phyloP scores from a whole-genome alignment of 2,329 filamentous ascomycete species.

The Aspergillus viridinutans region DNA sequence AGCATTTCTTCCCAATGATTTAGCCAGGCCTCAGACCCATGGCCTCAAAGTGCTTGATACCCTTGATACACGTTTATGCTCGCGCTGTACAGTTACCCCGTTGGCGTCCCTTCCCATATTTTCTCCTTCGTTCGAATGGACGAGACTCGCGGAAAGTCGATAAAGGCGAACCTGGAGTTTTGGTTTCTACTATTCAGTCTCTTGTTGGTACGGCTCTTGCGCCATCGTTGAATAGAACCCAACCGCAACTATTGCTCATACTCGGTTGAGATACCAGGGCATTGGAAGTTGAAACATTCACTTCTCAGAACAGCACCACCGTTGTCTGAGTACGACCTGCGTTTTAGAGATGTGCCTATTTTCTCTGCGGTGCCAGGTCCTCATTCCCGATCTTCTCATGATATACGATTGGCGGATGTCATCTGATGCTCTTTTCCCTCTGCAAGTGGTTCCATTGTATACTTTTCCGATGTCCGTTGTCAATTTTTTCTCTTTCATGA shows the following conservation, averaged over 20 bases:
- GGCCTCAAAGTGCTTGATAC: slow-evolving; percentile 21
- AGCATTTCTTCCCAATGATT: not conserved
- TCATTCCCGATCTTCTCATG: slow-evolving; percentile 5
- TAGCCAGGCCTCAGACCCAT: not conserved
- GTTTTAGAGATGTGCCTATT: slow-evolving; percentile 5
- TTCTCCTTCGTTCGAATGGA: not conserved
- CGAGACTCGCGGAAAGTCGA: not conserved
- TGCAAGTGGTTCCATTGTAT: slow-evolving; percentile 23
- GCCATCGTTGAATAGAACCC: not conserved
- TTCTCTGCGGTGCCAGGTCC: not conserved
- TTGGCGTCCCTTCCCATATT: not conserved
- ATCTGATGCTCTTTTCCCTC: slow-evolving; percentile 6
- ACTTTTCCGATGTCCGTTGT: slow-evolving; percentile 17
- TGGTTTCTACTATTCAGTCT: not conserved
- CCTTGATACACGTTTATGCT: slow-evolving; percentile 20
- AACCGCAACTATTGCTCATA: not conserved
- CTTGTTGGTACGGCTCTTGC: not conserved
- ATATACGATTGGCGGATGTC: not conserved
- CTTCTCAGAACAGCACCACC: not conserved
- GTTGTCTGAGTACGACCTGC: not conserved
- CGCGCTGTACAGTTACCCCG: slow-evolving; percentile 17
- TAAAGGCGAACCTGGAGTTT: not conserved
- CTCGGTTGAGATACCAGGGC: not conserved
- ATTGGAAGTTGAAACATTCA: slow-evolving; percentile 11
- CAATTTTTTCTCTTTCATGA: slow-evolving; percentile 18